Percentiles rank a stretch among this genome's conserved stretches.
Evolutionary conservation across 2,329 filamentous ascomycete species (phyloP).

Genomic region (Sphaerulina musiva): DNA sequence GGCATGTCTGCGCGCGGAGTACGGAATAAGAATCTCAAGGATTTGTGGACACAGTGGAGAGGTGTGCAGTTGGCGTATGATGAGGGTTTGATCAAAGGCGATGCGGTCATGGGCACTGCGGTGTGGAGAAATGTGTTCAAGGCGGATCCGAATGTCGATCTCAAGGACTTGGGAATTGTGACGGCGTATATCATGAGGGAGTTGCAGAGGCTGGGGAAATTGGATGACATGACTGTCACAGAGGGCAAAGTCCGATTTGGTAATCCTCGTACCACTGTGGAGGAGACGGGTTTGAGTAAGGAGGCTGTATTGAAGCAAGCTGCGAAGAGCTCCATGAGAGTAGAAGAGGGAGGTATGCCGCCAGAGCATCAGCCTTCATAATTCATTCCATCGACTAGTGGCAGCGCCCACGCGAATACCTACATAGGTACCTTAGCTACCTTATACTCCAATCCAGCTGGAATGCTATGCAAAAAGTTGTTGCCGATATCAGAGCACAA

Average conservation of each 20-base stretch:
- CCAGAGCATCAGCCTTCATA: conserved; percentile 6
- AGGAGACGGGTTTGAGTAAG: conserved; percentile 26
- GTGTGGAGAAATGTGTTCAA: conserved; percentile 94
- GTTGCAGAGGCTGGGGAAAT: conserved; percentile 47
- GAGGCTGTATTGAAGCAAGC: conserved; percentile 18
- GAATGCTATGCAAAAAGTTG: no score
- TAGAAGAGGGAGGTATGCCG: conserved; percentile 5
- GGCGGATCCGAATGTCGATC: conserved; percentile 57
- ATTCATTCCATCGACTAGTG: background rate
- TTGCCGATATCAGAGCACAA: no score
- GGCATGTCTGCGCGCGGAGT: conserved; percentile 52
- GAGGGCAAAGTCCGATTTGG: conserved; percentile 47
- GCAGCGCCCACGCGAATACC: no score
- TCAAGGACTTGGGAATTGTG: conserved; percentile 54
- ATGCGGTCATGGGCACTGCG: conserved; percentile 70
- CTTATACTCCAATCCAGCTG: no score
- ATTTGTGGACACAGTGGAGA: conserved; percentile 89
- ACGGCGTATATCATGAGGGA: conserved; percentile 58
- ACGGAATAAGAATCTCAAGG: conserved; percentile 63
- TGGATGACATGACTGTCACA: conserved; percentile 49
- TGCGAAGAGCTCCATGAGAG: conserved; percentile 7
- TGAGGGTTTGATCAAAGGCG: conserved; percentile 69
- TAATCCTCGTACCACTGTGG: conserved; percentile 38
- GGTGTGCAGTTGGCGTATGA: conserved; percentile 79
- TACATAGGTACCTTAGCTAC: no score